Percentiles rank a stretch among this genome's conserved stretches.
These are phyloP conservation scores for Suhomyces choctaworum DNA, from an alignment of 1,139 yeast species.

Conservation along the genomic window DNA sequence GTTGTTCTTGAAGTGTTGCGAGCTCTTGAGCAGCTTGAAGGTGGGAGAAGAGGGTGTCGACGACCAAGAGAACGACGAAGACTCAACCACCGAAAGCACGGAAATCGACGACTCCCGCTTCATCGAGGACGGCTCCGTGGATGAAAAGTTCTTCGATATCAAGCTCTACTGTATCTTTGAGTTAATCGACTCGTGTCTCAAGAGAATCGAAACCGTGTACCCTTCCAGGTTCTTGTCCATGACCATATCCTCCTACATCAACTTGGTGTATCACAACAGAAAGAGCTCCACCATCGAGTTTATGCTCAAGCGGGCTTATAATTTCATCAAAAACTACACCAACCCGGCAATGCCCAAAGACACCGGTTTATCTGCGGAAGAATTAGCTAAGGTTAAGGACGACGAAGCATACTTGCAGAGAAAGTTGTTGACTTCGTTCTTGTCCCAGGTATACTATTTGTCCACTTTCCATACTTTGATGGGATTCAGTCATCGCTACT, in stretches of 20 bases:
- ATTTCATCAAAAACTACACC: conserved; percentile 65
- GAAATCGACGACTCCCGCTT: no score
- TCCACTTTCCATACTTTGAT: conserved; percentile 27
- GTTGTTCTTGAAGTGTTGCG: conserved; percentile 67
- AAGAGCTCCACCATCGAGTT: conserved; percentile 35
- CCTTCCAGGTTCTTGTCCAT: conserved; percentile 79
- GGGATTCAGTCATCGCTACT: conserved; percentile 29
- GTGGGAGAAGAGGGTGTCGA: conserved; percentile 9
- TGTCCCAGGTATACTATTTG: conserved; percentile 47
- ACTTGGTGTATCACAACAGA: conserved; percentile 45
- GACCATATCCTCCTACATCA: conserved; percentile 57
- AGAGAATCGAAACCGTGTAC: conserved; percentile 56
- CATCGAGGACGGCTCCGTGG: neutral
- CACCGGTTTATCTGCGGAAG: conserved; percentile 33
- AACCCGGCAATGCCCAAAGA: conserved; percentile 35
- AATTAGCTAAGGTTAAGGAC: conserved; percentile 39
- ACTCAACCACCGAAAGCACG: neutral
- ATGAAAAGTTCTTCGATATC: conserved; percentile 42
- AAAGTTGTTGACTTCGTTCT: conserved; percentile 42
- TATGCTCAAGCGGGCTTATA: conserved; percentile 58
- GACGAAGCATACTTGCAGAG: conserved; percentile 59
- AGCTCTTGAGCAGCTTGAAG: conserved; percentile 43
- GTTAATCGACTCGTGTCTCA: conserved; percentile 53
- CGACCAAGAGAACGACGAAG: conserved; percentile 3
- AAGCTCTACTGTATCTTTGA: conserved; percentile 66